These are phyloP conservation scores for Tolypocladium ophioglossoides DNA, from an alignment of 2,329 filamentous ascomycete genomes.

Conservation along the genomic window DNA sequence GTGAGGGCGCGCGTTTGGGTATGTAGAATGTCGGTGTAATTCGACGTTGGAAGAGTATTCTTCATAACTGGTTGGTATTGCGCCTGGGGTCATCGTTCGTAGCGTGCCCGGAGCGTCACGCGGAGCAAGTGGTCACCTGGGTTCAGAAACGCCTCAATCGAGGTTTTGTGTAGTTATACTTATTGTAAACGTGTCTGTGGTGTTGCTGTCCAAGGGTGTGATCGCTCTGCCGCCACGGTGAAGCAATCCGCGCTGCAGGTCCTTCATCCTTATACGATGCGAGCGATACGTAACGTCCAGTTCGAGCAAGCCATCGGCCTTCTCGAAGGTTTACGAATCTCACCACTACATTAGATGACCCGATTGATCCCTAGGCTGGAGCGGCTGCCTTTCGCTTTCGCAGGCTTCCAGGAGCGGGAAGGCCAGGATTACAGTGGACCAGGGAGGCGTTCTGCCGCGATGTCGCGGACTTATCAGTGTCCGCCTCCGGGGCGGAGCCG, in stretches of 20 bases:
- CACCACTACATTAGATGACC: not conserved
- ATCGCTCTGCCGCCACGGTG: too few relatives aligned
- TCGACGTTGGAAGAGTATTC: too few relatives aligned
- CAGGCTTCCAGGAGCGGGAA: not conserved
- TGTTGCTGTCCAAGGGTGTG: not conserved
- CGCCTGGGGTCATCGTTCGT: not conserved
- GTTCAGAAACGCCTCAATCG: not conserved
- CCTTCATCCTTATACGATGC: not conserved
- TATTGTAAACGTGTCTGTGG: not conserved
- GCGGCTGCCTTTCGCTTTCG: not conserved
- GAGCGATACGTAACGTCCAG: not conserved
- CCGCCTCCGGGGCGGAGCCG: too few relatives aligned
- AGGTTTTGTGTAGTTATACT: not conserved
- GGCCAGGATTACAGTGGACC: too few relatives aligned
- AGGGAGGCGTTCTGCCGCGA: too few relatives aligned
- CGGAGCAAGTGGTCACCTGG: not conserved
- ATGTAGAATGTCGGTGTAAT: not conserved
- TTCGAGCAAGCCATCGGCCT: not conserved
- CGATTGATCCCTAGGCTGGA: not conserved
- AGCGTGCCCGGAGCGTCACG: not conserved
- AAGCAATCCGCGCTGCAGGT: not conserved
- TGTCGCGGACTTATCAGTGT: too few relatives aligned
- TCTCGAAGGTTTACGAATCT: not conserved
- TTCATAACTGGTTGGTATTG: not conserved
- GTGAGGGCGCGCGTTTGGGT: not conserved